Conservation (phyloP, 345 rosid genomes). For the Lepidium sativum region DNA sequence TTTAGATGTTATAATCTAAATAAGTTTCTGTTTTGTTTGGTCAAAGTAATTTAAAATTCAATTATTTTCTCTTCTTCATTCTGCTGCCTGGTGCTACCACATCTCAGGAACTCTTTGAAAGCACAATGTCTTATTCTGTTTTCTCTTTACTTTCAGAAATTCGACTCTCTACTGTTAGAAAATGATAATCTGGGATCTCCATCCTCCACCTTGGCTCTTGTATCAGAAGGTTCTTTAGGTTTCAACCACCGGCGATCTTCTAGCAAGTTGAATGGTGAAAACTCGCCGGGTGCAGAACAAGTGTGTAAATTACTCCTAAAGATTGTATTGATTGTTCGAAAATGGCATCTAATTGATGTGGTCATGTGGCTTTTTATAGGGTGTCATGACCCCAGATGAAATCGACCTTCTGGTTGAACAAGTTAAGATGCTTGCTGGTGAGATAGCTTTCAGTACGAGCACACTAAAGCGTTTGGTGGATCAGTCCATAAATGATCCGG, state of each 20-base stretch:
- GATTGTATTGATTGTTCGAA: background rate
- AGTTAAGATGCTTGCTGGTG: conserved; percentile 99
- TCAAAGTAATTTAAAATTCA: background rate
- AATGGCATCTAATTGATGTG: conserved; percentile 13
- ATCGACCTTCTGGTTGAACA: conserved; percentile 97
- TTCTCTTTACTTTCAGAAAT: conserved; percentile 38
- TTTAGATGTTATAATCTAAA: background rate
- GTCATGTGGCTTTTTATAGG: conserved; percentile 35
- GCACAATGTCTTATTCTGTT: background rate
- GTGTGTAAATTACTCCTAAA: conserved; percentile 29
- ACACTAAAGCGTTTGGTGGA: conserved; percentile 92
- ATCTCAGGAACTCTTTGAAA: background rate
- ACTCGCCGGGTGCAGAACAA: conserved; percentile 72
- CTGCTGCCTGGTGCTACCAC: background rate
- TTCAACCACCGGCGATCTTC: conserved; percentile 58
- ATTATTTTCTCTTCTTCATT: background rate
- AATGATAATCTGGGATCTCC: conserved; percentile 44
- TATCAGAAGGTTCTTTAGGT: conserved; percentile 48
- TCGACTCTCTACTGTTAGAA: conserved; percentile 54
- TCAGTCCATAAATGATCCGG: conserved; percentile 84
- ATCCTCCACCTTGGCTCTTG: conserved; percentile 39
- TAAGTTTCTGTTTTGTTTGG: conserved; percentile 1
- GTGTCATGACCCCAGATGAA: conserved; percentile 75
- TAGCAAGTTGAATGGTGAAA: conserved; percentile 75
- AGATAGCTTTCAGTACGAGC: conserved; percentile 88